Conservation (phyloP, 495 filamentous ascomycete species). For the Terfezia boudieri region DNA sequence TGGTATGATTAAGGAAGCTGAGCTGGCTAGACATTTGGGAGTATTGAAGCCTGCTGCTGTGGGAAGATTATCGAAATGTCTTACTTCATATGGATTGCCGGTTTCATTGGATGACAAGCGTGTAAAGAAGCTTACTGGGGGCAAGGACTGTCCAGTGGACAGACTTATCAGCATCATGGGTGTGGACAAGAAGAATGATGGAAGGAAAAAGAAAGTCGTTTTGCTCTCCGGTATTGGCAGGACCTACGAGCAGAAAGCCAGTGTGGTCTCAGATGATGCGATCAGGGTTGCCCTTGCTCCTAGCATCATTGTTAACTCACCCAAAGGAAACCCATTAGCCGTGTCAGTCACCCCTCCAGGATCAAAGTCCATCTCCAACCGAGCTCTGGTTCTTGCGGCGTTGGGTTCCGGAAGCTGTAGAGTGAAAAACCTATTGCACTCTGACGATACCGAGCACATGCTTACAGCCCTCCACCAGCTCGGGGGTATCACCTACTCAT, state of each 20-base stretch:
- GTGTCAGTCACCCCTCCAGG: conserved; percentile 73
- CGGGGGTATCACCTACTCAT: conserved; percentile 74
- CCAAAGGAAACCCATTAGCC: conserved; percentile 2
- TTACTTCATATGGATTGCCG: conserved; percentile 79
- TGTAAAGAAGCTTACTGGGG: conserved; percentile 65
- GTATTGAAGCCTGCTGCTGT: conserved; percentile 73
- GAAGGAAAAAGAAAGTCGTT: conserved; percentile 89
- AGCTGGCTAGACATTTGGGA: conserved; percentile 74
- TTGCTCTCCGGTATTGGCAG: conserved; percentile 76
- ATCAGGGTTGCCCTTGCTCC: conserved; percentile 69
- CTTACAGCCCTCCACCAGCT: conserved; percentile 63
- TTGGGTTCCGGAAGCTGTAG: conserved; percentile 71
- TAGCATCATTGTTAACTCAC: conserved; percentile 42
- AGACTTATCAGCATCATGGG: conserved; percentile 77
- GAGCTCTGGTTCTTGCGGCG: conserved; percentile 77
- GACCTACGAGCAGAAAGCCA: conserved; percentile 69
- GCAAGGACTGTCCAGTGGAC: conserved; percentile 80
- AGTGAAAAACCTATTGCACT: conserved; percentile 80
- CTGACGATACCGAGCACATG: conserved; percentile 95
- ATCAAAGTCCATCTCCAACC: conserved; percentile 95
- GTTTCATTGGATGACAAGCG: conserved; percentile 65
- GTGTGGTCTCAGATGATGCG: conserved; percentile 61
- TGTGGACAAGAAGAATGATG: conserved; percentile 97
- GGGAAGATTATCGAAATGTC: conserved; percentile 70
- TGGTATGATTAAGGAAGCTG: conserved; percentile 95